A percentile compares a stretch with the other conserved stretches of the same genome.
phyloP scores from a whole-genome alignment of 2,329 filamentous ascomycete genomes.

The Ophiognomonia clavigignenti-juglandacearum region DNA sequence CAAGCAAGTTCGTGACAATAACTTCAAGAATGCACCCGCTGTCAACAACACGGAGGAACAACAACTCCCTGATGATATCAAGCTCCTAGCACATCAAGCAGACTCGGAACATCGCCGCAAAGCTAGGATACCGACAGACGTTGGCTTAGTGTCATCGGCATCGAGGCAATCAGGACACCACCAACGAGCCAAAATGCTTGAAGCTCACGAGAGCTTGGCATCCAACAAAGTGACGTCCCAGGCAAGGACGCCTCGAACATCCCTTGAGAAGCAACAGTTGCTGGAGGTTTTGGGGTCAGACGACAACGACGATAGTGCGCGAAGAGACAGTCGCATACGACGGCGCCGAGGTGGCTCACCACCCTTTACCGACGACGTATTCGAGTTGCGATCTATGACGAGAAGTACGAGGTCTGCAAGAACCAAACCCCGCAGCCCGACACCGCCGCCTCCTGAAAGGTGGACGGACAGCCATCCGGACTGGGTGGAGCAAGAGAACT shows the following conservation, averaged over 20 bases:
- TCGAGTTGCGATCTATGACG: slow-evolving; percentile 16
- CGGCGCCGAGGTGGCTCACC: not conserved
- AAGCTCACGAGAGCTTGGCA: slow-evolving; percentile 1
- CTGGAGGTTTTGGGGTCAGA: not conserved
- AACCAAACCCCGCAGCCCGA: slow-evolving; percentile 7
- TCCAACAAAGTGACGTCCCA: not conserved
- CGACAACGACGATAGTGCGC: not conserved
- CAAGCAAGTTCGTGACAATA: not conserved
- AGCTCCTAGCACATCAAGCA: not conserved
- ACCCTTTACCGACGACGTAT: not conserved
- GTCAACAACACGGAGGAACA: too few relatives aligned
- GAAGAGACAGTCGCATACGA: not conserved
- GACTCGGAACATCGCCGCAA: not conserved
- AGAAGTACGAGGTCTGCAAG: slow-evolving; percentile 11
- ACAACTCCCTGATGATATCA: not conserved
- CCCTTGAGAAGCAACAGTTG: too few relatives aligned
- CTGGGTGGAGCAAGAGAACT: slow-evolving; percentile 42
- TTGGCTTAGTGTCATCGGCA: not conserved
- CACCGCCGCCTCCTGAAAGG: slow-evolving; percentile 20
- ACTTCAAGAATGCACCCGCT: not conserved
- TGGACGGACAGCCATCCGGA: slow-evolving; percentile 48
- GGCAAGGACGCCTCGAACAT: too few relatives aligned
- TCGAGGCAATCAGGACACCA: not conserved
- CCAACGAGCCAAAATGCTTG: not conserved
- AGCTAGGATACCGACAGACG: not conserved